Conservation (phyloP, 208 protist genomes). For the Acanthamoeba triangularis region DNA sequence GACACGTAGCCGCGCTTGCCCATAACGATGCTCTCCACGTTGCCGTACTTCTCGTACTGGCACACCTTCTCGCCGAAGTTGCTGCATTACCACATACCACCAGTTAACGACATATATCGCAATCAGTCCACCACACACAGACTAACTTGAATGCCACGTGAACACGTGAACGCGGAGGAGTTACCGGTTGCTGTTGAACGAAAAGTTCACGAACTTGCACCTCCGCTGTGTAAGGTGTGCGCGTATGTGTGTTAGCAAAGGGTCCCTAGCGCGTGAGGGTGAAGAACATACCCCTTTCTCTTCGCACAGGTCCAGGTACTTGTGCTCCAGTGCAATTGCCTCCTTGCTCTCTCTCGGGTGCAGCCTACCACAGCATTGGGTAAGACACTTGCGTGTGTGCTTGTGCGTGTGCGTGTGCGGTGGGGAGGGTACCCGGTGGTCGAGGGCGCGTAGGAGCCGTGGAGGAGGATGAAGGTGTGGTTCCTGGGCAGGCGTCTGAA, state of each 20-base stretch:
- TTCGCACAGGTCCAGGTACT: conserved; percentile 11
- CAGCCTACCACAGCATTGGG: not conserved
- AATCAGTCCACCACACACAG: too few species aligned
- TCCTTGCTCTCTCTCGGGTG: conserved; percentile 15
- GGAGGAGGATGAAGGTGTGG: conserved; percentile 11
- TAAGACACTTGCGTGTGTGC: too few species aligned
- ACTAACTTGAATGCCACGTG: too few species aligned
- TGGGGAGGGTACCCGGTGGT: not conserved
- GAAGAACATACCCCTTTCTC: not conserved
- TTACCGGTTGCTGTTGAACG: not conserved
- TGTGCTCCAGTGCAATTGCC: not conserved
- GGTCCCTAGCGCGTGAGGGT: too few species aligned
- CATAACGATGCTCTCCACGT: conserved; percentile 42
- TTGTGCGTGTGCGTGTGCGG: not conserved
- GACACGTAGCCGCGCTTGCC: conserved; percentile 24
- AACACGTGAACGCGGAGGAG: not conserved
- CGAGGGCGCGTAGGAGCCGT: not conserved
- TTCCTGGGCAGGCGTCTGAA: not conserved
- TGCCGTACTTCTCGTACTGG: conserved; percentile 41
- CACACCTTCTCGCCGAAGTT: conserved; percentile 40
- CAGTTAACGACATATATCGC: not conserved
- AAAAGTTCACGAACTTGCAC: conserved; percentile 37
- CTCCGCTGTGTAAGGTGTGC: not conserved
- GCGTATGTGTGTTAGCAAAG: not conserved
- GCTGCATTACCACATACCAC: not conserved